Conservation (phyloP, 768 basidiomycete species). For the Tulasnella sp. region DNA sequence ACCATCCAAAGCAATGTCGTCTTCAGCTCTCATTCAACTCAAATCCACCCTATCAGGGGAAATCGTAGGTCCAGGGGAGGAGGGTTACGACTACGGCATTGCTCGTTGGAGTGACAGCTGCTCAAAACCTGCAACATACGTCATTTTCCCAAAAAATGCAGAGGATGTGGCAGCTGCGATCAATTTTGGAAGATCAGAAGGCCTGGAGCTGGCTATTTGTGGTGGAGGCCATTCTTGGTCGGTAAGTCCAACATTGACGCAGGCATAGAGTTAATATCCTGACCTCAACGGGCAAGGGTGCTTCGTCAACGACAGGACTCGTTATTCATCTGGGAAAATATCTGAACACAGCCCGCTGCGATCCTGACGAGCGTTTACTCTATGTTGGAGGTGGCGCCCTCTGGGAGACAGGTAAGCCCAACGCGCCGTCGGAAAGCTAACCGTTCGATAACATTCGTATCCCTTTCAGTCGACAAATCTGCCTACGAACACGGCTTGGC, state of each 20-base stretch:
- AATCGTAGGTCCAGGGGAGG: not conserved
- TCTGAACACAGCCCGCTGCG: slow-evolving; percentile 34
- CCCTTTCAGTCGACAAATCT: not conserved
- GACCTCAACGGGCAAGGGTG: too few species aligned
- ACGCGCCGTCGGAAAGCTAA: too few species aligned
- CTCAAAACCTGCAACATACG: not conserved
- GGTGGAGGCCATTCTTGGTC: slow-evolving; percentile 34
- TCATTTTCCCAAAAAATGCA: slow-evolving; percentile 29
- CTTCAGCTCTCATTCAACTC: not conserved
- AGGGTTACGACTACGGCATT: not conserved
- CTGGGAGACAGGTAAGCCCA: not conserved
- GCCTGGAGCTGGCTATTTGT: slow-evolving; percentile 33
- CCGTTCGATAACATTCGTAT: not conserved
- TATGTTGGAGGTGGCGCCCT: slow-evolving; percentile 36
- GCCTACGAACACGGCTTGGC: not conserved
- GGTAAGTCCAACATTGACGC: too few species aligned
- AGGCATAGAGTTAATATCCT: too few species aligned
- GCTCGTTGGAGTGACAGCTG: not conserved
- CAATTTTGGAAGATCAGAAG: slow-evolving; percentile 27
- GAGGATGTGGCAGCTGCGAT: slow-evolving; percentile 31
- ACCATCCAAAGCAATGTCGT: not conserved
- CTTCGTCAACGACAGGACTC: slow-evolving; percentile 37
- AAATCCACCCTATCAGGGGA: not conserved
- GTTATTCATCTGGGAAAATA: slow-evolving; percentile 37
- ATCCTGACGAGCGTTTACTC: slow-evolving; percentile 31